Evolutionary conservation across 768 basidiomycete genomes (phyloP).

Genomic region (Lactarius hatsudake): DNA sequence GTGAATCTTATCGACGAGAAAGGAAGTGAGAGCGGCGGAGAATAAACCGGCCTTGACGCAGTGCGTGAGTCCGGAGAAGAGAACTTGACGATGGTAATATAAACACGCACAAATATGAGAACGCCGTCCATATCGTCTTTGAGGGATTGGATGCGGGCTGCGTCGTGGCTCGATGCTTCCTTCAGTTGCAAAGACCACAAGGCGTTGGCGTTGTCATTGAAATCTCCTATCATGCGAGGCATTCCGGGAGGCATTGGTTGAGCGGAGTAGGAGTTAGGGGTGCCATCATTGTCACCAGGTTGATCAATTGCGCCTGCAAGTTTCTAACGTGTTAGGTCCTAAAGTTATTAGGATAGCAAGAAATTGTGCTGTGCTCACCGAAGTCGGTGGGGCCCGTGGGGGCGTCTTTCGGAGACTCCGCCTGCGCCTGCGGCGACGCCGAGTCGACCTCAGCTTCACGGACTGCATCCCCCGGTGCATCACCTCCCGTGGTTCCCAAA

Average conservation of each 20-base stretch:
- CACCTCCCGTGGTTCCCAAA: not conserved
- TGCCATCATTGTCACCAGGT: not conserved
- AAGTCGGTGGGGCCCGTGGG: not conserved
- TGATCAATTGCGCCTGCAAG: not conserved
- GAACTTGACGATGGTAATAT: not conserved
- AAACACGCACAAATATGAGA: not conserved
- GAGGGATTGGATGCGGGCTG: not conserved
- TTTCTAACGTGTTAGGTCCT: not conserved
- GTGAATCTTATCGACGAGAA: conserved; percentile 10
- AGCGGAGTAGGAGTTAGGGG: not conserved
- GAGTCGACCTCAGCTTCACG: not conserved
- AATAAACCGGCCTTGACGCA: conserved; percentile 14
- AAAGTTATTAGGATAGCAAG: not conserved
- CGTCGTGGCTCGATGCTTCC: not conserved
- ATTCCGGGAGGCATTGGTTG: not conserved
- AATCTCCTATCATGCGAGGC: not conserved
- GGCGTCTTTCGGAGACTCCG: not conserved
- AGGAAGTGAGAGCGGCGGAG: conserved; percentile 11
- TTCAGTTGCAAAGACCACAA: not conserved
- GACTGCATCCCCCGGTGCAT: not conserved
- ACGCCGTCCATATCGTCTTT: not conserved
- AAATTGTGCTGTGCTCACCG: not conserved
- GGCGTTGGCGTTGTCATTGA: not conserved
- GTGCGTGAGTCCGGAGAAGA: no score
- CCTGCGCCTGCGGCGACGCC: not conserved